Percentiles rank a stretch among this genome's conserved stretches.
These are phyloP conservation scores for Lentinula lateritia DNA, from an alignment of 768 basidiomycete genomes.

Conservation along the genomic window DNA sequence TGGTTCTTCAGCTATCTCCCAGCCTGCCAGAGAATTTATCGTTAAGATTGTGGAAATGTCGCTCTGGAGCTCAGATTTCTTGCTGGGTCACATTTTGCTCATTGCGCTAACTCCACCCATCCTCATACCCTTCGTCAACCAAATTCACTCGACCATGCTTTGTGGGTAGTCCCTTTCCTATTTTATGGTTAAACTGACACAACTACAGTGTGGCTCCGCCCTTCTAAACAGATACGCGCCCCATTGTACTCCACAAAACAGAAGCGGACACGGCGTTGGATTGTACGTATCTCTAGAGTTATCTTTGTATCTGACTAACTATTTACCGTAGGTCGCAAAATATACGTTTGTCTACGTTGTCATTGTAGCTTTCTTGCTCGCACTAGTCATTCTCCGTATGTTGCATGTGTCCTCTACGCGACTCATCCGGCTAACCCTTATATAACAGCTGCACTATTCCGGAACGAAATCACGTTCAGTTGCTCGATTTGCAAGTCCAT, in stretches of 20 bases:
- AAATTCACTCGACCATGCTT: constrained; percentile 87
- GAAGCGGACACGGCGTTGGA: constrained; percentile 88
- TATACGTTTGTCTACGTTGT: constrained; percentile 80
- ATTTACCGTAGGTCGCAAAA: constrained; percentile 56
- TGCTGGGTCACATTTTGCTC: constrained; percentile 78
- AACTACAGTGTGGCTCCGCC: constrained; percentile 83
- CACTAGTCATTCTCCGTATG: constrained; percentile 80
- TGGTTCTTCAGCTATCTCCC: constrained; percentile 87
- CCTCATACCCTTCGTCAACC: constrained; percentile 83
- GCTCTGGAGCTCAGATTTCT: constrained; percentile 93
- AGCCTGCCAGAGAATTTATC: constrained; percentile 94
- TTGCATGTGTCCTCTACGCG: constrained; percentile 14
- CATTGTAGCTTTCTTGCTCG: constrained; percentile 71
- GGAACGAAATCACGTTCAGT: constrained; percentile 67
- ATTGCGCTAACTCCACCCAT: constrained; percentile 83
- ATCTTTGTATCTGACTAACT: constrained; percentile 7
- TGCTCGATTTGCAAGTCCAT: constrained; percentile 86
- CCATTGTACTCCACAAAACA: constrained; percentile 94
- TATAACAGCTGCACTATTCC: constrained; percentile 70
- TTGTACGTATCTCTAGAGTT: constrained; percentile 40
- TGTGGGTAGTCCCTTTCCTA: constrained; percentile 45
- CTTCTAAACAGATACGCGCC: constrained; percentile 89
- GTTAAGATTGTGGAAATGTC: constrained; percentile 99
- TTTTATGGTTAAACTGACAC: neutral
- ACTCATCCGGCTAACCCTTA: constrained; percentile 11